Evolutionary conservation across 495 filamentous ascomycete species (phyloP), one percentile per base, ranked within the genome.

Genomic region (Pyronema omphalodes): DNA sequence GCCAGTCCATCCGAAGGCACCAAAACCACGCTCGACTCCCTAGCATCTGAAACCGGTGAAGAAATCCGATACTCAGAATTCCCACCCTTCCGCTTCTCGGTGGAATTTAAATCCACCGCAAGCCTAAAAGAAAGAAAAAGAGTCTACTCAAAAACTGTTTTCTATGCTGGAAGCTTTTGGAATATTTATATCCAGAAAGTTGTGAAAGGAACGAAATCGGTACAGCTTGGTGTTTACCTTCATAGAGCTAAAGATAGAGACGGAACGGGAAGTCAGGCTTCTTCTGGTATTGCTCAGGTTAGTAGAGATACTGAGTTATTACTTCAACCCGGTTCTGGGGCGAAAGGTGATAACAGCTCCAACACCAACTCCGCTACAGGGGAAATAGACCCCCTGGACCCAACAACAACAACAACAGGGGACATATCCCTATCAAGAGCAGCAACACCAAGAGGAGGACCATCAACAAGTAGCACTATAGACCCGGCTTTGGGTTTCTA

Each of bases 141-240:
- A 5, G 74, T 79, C 1, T 79, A 77, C 56, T 75, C 72, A 15
- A 73, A 74, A 33, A 79, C 76, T 6, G 76, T 79, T n/a, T 79
- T 76, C 58, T 79, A 79, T 55, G 76, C 76, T 12, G 76, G 76
- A 14, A 72, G 69, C 36, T 67, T 76, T 23, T 79, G 76, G 76
- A 79, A 79, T 51, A 73, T 79, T 17, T 79, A 79, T 60, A 77
- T 79, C 18, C 76, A 79, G 58, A 78, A 77, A 52, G 74, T 79
- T 6, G 34, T 45, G 1, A 70, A 70, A 7, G 71, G 73, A 1
- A 65, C 67, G 7, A 75, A 76, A 54, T 73, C 71, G 44, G 69
- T 73, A 8, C 76, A 79, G 58, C 65, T 79, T 7, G 76, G 76
- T 19, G 76, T 79, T 33, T 79, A 79, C 57, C 68, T 79, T 8